Conservation (phyloP, 2,329 filamentous ascomycete genomes). For the Paracorniculantispora psalliotae region DNA sequence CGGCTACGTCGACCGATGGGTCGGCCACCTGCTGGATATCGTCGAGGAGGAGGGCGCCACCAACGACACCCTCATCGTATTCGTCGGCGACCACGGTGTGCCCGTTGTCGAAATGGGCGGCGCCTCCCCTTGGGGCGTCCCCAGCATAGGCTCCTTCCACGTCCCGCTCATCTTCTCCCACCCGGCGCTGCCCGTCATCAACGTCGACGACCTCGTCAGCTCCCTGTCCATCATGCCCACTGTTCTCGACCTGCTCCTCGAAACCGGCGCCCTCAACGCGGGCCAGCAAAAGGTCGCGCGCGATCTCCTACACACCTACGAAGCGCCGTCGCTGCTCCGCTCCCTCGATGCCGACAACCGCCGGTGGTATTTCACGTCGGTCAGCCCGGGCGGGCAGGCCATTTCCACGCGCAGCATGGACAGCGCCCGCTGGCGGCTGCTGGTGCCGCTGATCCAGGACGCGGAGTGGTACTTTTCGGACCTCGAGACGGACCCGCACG, state of each 20-base stretch:
- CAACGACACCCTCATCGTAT: conserved; percentile 29
- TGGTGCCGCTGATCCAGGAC: conserved; percentile 28
- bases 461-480: conserved; percentile 30
- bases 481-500: conserved; percentile 25
- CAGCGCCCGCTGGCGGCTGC: conserved; percentile 24
- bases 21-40: conserved; percentile 26
- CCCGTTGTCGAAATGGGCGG: conserved; percentile 28
- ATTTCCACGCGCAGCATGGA: conserved; percentile 28
- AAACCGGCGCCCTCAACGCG: conserved; percentile 26
- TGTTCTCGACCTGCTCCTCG: conserved; percentile 29
- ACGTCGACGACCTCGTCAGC: conserved; percentile 27
- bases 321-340: conserved; percentile 31
- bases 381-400: conserved; percentile 30
- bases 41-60: conserved; percentile 28
- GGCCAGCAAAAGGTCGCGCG: conserved; percentile 21
- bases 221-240: conserved; percentile 30
- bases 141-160: conserved; percentile 27
- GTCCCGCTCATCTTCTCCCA: conserved; percentile 30
- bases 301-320: conserved; percentile 28
- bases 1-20: conserved; percentile 29
- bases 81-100: conserved; percentile 30
- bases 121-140: conserved; percentile 28
- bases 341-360: conserved; percentile 17
- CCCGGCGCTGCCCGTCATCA: conserved; percentile 27
- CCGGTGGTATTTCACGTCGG: conserved; percentile 29